Base-by-base conservation (phyloP, 176 grass and related monocot genomes). In the Otatea glauca region DNA sequence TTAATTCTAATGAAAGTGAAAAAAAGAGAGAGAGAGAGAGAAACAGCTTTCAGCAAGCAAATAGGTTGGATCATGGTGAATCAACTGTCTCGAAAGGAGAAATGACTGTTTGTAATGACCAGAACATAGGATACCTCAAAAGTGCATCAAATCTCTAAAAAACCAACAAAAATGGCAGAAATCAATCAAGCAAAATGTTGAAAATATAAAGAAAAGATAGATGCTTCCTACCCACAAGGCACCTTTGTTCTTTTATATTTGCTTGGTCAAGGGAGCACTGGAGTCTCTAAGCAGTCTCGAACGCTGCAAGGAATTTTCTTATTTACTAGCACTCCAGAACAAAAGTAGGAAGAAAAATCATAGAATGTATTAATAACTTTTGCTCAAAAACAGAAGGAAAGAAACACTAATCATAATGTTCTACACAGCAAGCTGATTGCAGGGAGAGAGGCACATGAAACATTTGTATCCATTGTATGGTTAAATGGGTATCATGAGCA, bases 231-330 rank as follows among this genome's bases (percentile, higher is more conserved):
- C 29, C 62, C 42, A 20, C 64, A 56, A n/a, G 48, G 53, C 13
- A 59, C 68, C 71, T 45, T 72, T 48, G 38, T 10, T 62, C 25
- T 80, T 65, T 65, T 69, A 75, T 85, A 68, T 81, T 60, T 76
- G 17, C 53, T 76, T 81, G 45, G 4, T 35, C 11, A 68, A 89
- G 65, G 69, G 63, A 89, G 34, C 23, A 12, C 43, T 38, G 70
- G 20, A 72, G 61, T 60, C n/a, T 80, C 59, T 38, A 74, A 69
- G 68, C 69, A 84, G 72, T 56, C 75, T 65, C 68, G 66, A 77
- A 83, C 4, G 32, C 37, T 8, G 2, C 11, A 77, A 3, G 7
- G 13, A 38, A 35, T 71, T 81, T 21, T 16, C 55, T 80, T 63
- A 69, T 76, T 89, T 71, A 72, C 20, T 68, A 68, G 60, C 58